Evolutionary conservation across 2,329 filamentous ascomycete genomes (phyloP), one percentile per base, ranked within the genome.

Genomic region (Fusarium sp.): DNA sequence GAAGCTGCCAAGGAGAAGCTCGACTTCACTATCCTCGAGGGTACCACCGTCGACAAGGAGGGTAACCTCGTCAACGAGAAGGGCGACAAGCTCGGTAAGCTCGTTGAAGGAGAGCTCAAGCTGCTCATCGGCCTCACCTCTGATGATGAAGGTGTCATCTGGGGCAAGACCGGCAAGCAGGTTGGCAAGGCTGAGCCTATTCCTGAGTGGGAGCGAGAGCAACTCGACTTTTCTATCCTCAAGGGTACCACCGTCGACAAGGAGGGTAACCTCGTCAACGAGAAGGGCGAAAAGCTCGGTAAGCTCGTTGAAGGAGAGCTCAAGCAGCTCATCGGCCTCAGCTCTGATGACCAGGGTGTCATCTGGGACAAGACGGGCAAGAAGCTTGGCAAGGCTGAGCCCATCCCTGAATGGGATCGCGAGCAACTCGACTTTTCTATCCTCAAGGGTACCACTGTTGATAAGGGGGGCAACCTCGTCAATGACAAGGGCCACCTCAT

Each of bases 161-260:
- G 89, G 8, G 90, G 92, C 73, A 87, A 83, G 20, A 70, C 49
- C 11, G 90, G 90, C 20, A 92, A 92, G 74, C 83, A 84, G 12
- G 83, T 92, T 24, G 91, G 90, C 33, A 88, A 85, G 62, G 89
- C 88, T 5, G 90, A 93, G 74, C 88, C 90, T 57, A 92, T 88
- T 81, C 70, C 76, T 4, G 82, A 84, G 62, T 79, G 85, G 28
- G 85, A 88, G 75, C 84, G 86, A 61, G 63, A 73, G 48, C 66
- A 73, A 24, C 60, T 73, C 3, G 68, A 71, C 35, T 69, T 71
- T 39, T 44, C 56, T 16, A 11, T 71, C 50, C 68, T 71, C 20
- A 71, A 69, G 56, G 68, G 60, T 10, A 70, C 67, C 12, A 70
- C 67, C 5, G 67, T 70, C 23, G 63, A 89, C 79, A 88, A 89